These are phyloP conservation scores for Papilionanthe hybrid DNA, from an alignment of 116 monocot species.

Conservation along the genomic window DNA sequence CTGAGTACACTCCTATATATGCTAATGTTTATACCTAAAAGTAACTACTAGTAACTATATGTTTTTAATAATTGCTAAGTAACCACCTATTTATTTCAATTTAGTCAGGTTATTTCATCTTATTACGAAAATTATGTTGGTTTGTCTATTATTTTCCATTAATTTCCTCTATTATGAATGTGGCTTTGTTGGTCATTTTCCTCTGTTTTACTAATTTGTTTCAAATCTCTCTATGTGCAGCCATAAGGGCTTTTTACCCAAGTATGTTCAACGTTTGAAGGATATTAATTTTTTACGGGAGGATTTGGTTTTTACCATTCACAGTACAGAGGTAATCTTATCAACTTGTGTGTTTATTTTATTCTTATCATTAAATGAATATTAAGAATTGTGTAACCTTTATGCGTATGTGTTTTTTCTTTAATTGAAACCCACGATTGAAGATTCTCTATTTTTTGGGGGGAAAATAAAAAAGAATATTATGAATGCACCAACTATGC, in stretches of 20 bases:
- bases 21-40: not conserved
- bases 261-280: constrained; percentile 77
- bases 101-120: not conserved
- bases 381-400: not conserved
- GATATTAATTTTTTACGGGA: constrained; percentile 87
- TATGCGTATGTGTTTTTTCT: not conserved
- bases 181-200: not conserved
- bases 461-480: not conserved
- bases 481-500: not conserved
- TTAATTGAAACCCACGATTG: not conserved
- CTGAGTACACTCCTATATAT: not conserved
- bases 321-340: constrained; percentile 71
- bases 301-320: constrained; percentile 77
- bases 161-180: not conserved
- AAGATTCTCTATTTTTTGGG: not conserved
- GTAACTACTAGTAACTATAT: not conserved
- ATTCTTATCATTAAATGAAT: not conserved
- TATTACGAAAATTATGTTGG: not conserved
- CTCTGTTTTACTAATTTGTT: not conserved
- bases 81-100: not conserved
- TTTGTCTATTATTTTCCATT: not conserved
- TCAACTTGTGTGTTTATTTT: not conserved
- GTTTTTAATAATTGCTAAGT: not conserved
- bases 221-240: constrained; percentile 29
- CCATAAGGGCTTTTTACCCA: constrained; percentile 81